A percentile compares a stretch with the other conserved stretches of the same genome.
These are phyloP conservation scores for Spathaspora hagerdaliae DNA, from an alignment of 805 yeast genomes.

Conservation along the genomic window DNA sequence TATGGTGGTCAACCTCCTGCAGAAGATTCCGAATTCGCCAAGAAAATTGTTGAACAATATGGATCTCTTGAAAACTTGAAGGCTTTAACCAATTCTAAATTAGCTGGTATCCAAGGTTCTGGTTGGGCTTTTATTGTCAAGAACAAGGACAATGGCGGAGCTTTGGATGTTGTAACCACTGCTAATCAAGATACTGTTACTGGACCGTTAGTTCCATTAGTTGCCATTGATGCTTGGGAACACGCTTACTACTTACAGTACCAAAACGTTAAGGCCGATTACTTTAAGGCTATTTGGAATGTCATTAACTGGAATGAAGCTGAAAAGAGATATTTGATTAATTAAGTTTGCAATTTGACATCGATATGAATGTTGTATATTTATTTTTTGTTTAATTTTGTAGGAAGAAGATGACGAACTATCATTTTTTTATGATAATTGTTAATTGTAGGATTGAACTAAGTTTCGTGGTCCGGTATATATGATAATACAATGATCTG, in stretches of 20 bases:
- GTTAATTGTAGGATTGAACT: no score
- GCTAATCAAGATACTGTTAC: constrained; percentile 47
- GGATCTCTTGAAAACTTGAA: constrained; percentile 45
- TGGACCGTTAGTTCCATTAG: constrained; percentile 40
- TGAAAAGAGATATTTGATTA: constrained; percentile 34
- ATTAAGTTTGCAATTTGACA: background rate
- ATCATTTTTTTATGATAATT: no score
- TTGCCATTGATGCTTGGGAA: constrained; percentile 54
- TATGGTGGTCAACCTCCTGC: constrained; percentile 60
- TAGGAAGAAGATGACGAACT: no score
- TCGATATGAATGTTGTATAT: no score
- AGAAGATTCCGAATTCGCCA: constrained; percentile 38
- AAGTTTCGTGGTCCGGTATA: no score
- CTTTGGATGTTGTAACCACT: constrained; percentile 42
- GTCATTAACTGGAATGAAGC: constrained; percentile 50
- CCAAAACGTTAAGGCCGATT: constrained; percentile 48
- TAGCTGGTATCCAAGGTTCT: constrained; percentile 49
- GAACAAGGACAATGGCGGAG: constrained; percentile 41
- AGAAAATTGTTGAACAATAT: constrained; percentile 35
- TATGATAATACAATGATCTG: no score
- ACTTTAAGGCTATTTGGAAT: constrained; percentile 48
- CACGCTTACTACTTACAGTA: constrained; percentile 52
- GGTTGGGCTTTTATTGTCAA: constrained; percentile 53
- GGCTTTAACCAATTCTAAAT: constrained; percentile 36
- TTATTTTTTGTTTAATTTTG: no score